Evolutionary conservation across 1,284 basidiomycete genomes (phyloP).

Genomic region (Singerocomus inundabilis): DNA sequence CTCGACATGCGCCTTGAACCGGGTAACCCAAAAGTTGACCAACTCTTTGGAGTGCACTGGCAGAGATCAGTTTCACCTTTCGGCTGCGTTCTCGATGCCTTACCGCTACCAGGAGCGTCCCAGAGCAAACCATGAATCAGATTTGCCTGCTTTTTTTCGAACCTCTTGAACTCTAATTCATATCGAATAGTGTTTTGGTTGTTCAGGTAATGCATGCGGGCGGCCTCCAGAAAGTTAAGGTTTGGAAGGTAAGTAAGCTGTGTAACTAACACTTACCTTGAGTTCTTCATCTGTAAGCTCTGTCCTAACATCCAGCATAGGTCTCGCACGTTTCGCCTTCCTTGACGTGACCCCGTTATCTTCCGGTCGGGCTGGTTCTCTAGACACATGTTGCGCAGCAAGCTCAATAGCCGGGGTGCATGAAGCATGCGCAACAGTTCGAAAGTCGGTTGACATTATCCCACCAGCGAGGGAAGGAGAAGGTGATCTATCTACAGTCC

Average conservation of each 20-base stretch:
- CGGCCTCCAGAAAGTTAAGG: conserved; percentile 39
- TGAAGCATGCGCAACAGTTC: conserved; percentile 26
- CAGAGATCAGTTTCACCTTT: conserved; percentile 8
- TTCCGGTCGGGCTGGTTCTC: conserved; percentile 16
- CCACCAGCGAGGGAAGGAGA: conserved; percentile 12
- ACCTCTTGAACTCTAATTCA: conserved; percentile 50
- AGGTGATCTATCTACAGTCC: conserved; percentile 16
- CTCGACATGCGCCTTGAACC: conserved; percentile 65
- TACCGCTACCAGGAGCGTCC: conserved; percentile 65
- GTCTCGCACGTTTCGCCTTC: conserved; percentile 42
- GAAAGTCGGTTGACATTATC: conserved; percentile 12
- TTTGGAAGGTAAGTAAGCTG: neutral
- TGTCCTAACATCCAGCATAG: conserved; percentile 61
- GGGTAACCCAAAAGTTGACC: conserved; percentile 69
- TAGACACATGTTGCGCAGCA: neutral
- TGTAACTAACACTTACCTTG: conserved; percentile 43
- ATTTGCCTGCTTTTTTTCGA: conserved; percentile 53
- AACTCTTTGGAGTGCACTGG: conserved; percentile 64
- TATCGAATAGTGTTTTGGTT: conserved; percentile 54
- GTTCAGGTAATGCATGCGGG: conserved; percentile 65
- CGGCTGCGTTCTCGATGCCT: conserved; percentile 25
- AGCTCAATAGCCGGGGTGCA: conserved; percentile 14
- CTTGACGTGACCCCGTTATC: conserved; percentile 23
- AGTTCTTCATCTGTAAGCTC: conserved; percentile 79
- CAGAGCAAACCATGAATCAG: conserved; percentile 64